Base-by-base conservation (phyloP, 352 stramenopile species). In the Phytophthora hibernalis region DNA sequence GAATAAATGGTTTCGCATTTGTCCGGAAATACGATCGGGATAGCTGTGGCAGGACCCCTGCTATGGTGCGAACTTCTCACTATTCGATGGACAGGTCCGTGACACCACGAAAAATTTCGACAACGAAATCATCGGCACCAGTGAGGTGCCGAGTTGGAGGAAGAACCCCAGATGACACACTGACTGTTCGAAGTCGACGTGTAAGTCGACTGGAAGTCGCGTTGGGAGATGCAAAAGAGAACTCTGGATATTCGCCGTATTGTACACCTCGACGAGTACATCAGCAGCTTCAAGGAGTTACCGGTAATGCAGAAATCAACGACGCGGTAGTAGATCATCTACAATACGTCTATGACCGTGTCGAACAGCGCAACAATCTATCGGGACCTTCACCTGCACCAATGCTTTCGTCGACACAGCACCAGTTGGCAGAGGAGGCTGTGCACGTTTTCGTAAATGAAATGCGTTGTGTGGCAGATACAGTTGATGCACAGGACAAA, bases 1-100 rank as follows among this genome's bases (percentile, higher is more conserved):
- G 61, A 54, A 55, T 12, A 54, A 60, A 56, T 69, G 65, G 65
- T 73, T 73, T 69, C 65, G 35, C 13, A 59, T 52, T 33, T 45
- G 20, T 48, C 49, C 44, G 35, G 44, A 67, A 70, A 74, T 70
- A 74, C 18, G 15, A 48, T 31, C 20, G 38, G 24, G 38, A 20
- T 45, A 0, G n/a, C n/a, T n/a, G n/a, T n/a, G n/a, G n/a, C n/a
- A n/a, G n/a, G n/a, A n/a, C n/a, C n/a, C n/a, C n/a, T n/a, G n/a
- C n/a, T n/a, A n/a, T n/a, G n/a, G n/a, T 45, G 16, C 0, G 38
- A 11, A 42, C 13, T 42, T 7, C 5, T 8, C 18, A 4, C 20
- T 16, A 33, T 21, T n/a, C 16, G 20, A 74, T 66, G 66, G 38
- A 62, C 13, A 70, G 15, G 38, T 56, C 38, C 12, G 44, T 24